Evolutionary conservation across 2,329 filamentous ascomycete genomes (phyloP).

Genomic region (Metarhizium album): DNA sequence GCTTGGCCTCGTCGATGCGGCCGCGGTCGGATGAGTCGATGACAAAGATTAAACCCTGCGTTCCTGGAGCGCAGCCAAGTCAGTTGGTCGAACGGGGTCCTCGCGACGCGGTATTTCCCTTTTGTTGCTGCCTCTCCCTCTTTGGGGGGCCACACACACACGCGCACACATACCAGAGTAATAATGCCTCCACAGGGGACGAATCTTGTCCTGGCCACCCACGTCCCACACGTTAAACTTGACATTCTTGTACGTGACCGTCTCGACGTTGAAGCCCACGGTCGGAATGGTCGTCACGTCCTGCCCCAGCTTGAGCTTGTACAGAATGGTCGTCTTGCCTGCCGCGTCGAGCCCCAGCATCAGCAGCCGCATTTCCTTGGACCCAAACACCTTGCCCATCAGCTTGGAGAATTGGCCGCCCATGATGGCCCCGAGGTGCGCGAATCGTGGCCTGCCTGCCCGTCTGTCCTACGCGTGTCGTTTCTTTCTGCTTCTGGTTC

Average conservation of each 20-base stretch:
- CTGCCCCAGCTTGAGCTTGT: constrained; percentile 97
- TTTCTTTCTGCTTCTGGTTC: too few species aligned
- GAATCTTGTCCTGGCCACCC: constrained; percentile 97
- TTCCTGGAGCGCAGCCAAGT: constrained; percentile 50
- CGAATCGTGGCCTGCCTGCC: too few species aligned
- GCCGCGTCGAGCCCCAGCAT: constrained; percentile 98
- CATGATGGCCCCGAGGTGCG: too few species aligned
- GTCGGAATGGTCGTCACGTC: constrained; percentile 97
- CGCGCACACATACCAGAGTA: constrained; percentile 64
- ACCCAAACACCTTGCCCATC: constrained; percentile 98
- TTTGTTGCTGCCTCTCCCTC: too few species aligned
- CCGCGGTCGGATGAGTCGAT: constrained; percentile 89
- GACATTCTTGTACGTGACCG: constrained; percentile 97
- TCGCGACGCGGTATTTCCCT: too few species aligned
- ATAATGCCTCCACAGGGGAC: constrained; percentile 95
- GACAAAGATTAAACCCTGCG: constrained; percentile 96
- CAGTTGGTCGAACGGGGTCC: too few species aligned
- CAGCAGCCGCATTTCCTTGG: constrained; percentile 96
- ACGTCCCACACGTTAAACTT: constrained; percentile 99
- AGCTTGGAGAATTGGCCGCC: constrained; percentile 90
- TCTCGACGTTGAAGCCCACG: constrained; percentile 98
- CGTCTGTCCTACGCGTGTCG: too few species aligned
- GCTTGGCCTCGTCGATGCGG: constrained; percentile 84
- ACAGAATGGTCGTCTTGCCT: constrained; percentile 97
- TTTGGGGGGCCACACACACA: too few species aligned